Percentiles rank a stretch among this genome's conserved stretches.
Conservation (phyloP, 2,329 filamentous ascomycete genomes). For the Colletotrichum orchidophilum region DNA sequence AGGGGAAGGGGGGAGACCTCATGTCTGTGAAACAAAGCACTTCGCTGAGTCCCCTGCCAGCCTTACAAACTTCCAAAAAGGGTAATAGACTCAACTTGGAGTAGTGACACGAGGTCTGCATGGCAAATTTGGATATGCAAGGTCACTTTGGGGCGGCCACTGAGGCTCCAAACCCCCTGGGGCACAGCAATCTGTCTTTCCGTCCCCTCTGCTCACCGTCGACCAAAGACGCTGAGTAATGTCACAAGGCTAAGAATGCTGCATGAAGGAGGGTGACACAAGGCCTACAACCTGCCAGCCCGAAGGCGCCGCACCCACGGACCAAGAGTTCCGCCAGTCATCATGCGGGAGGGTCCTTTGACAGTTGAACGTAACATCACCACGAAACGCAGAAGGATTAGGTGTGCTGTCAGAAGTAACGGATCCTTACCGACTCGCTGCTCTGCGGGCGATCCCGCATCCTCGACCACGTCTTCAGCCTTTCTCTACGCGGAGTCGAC, state of each 20-base stretch:
- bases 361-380: too few relatives aligned
- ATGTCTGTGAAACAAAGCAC: not conserved
- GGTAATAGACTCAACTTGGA: not conserved
- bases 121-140: not conserved
- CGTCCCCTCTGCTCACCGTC: not conserved
- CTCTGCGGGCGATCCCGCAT: not conserved
- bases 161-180: not conserved
- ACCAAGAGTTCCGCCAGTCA: not conserved
- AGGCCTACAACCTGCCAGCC: not conserved
- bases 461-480: not conserved
- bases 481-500: not conserved
- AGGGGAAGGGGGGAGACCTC: not conserved
- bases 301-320: not conserved
- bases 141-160: not conserved
- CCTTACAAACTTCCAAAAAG: not conserved
- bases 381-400: too few relatives aligned
- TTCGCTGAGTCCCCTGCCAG: not conserved
- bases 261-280: not conserved
- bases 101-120: not conserved
- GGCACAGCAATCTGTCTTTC: not conserved
- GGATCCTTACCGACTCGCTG: not conserved
- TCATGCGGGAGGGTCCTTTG: too few relatives aligned
- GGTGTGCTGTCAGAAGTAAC: not conserved
- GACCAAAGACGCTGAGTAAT: not conserved
- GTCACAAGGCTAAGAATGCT: constrained; percentile 1